Base-by-base conservation (phyloP, 768 basidiomycete genomes). In the button mushroom (Agaricus bisporus) region DNA sequence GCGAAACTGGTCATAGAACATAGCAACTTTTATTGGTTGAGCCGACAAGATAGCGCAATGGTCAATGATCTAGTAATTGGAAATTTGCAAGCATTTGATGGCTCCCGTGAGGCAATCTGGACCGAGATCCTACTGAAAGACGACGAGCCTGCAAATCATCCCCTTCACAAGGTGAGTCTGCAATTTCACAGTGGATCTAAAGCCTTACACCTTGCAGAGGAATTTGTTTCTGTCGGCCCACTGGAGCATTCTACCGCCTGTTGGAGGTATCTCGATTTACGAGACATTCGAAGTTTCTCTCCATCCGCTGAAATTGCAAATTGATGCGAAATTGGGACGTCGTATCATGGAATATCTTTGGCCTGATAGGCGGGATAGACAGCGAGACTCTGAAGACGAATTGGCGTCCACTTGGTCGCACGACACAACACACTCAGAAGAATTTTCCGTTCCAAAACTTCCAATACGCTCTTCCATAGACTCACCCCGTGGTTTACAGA, bases 201-300 rank as follows among this genome's bases (percentile, higher is more conserved):
- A 15, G 18, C 18, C 39, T 55, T 42, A 63, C 12, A 32, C 49
- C 15, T 54, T 59, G 14, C 58, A 91, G 86, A 75, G 76, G 55
- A 82, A 85, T 14, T 67, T 91, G 20, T 94, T 95, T 66, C 73
- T 86, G 17, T 72, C 83, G 1, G 86, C 85, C 2, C 80, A 83
- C 51, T 95, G 93, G 94, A 82, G 77, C 3, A 79, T 89, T 22
- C 72, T 92, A n/a, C 81, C 92, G 1, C 90, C 93, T 14, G 93
- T 98, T 20, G 95, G 93, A 17, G 95, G 95, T 11, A 97, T 98
- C 59, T 81, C 86, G 1, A 90, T 97, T 58, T 86, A 92, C 65
- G 85, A 92, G 65, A 74, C 78, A 26, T 90, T 97, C 60, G 82
- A 88, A 58, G 70, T 95, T 35, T 79, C 82, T 25, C 73, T 97